Evolutionary conservation across 306 rosid genomes (phyloP).

Genomic region (Bauhinia variegata): DNA sequence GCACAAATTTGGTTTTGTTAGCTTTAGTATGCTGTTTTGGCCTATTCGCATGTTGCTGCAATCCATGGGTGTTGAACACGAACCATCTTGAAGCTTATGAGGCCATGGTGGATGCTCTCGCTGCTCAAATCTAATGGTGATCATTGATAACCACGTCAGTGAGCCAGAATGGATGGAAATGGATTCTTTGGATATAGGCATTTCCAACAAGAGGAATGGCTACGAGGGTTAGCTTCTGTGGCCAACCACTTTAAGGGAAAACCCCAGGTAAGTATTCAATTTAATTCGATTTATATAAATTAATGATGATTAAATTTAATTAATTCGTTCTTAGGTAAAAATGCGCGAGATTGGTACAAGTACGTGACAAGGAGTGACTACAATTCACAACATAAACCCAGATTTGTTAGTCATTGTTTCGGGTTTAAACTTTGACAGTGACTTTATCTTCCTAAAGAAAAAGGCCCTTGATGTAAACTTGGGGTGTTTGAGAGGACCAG

Average conservation of each 20-base stretch:
- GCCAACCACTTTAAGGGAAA: constrained; percentile 38
- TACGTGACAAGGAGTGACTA: constrained; percentile 45
- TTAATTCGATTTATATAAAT: too few relatives aligned
- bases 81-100: constrained; percentile 42
- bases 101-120: constrained; percentile 41
- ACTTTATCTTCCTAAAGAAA: constrained; percentile 40
- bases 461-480: constrained; percentile 32
- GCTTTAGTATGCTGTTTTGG: neutral
- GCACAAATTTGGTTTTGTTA: neutral
- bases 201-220: constrained; percentile 46
- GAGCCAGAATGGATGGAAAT: constrained; percentile 46
- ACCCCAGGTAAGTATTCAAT: constrained; percentile 40
- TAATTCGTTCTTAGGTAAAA: too few relatives aligned
- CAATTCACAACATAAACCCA: constrained; percentile 39
- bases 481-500: constrained; percentile 38
- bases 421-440: constrained; percentile 47
- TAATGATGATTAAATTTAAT: too few relatives aligned
- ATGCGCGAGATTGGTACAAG: constrained; percentile 39
- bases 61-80: constrained; percentile 41
- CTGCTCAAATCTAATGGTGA: constrained; percentile 34
- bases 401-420: constrained; percentile 39
- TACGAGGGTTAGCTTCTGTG: constrained; percentile 37
- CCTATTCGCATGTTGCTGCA: neutral
- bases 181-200: constrained; percentile 51
- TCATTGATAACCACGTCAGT: constrained; percentile 52